Base-by-base conservation (phyloP, 805 yeast genomes). In the Wickerhamomyces bovis region DNA sequence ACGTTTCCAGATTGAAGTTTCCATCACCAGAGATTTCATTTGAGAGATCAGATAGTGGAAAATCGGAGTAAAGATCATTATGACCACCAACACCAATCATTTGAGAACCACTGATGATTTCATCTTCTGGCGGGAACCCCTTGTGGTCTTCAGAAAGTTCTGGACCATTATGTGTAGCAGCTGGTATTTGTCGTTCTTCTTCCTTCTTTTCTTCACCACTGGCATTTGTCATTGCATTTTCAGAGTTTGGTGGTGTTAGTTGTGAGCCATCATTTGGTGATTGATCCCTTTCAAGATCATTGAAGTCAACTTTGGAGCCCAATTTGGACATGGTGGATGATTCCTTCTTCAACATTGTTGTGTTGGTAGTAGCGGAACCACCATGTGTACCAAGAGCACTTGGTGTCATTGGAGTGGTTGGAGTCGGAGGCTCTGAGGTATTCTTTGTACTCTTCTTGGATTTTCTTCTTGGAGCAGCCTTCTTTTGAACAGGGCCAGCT, bases 1-100 rank as follows among this genome's bases (percentile, higher is more conserved):
- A 67, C 5, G 71, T 65, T 50, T 73, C 73, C 52, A 72, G 65
- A 52, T 71, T 76, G 59, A 73, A 72, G 44, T 67, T 68, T 26
- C 56, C 67, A 43, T 64, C 69, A 35, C 61, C 65, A 23, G 60
- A 43, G 30, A 66, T 56, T 39, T 69, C 72, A 41, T 52, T 54
- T 30, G 61, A 48, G 54, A 65, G 58, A 55, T 66, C 60, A 21
- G 65, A 49, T 8, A 63, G 44, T 11, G 61, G 61, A 33, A 69
- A 66, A 35, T 68, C 71, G 31, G 63, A 43, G 33, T 57, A 61
- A 31, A 65, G 44, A 42, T 69, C 71, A 49, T 57, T 62, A 30
- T 58, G 38, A 30, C 44, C 45, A 12, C 53, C 59, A n/a, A n/a
- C n/a, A 40, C 52, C 40, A 13, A 51, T 39, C 40, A 53, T 49